Evolutionary conservation across 2,329 filamentous ascomycete genomes (phyloP).

Genomic region (Hymenotorrendiella dingleyae): DNA sequence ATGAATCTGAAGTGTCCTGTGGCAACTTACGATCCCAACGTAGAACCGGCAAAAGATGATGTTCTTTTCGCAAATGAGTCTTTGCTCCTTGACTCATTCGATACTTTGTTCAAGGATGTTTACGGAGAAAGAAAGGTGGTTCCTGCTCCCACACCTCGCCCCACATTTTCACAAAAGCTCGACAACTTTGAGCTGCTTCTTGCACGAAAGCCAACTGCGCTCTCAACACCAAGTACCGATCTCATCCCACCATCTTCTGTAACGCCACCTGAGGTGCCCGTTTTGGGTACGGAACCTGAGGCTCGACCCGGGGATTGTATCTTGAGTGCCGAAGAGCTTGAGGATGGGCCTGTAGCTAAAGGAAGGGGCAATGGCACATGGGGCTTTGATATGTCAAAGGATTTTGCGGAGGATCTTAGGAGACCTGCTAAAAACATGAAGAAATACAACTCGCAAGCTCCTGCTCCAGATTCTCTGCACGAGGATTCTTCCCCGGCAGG

Average conservation of each 20-base stretch:
- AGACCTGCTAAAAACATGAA: neutral
- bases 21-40: slow-evolving; percentile 63
- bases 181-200: slow-evolving; percentile 24
- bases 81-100: slow-evolving; percentile 33
- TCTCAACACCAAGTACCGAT: neutral
- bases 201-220: slow-evolving; percentile 13
- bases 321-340: neutral
- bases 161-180: neutral
- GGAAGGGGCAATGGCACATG: slow-evolving; percentile 8
- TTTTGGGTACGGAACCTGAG: neutral
- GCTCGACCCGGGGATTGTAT: neutral
- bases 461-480: slow-evolving; percentile 1
- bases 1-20: slow-evolving; percentile 57
- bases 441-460: neutral
- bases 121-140: slow-evolving; percentile 20
- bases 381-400: slow-evolving; percentile 42
- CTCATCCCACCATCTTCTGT: neutral
- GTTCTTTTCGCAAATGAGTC: slow-evolving; percentile 58
- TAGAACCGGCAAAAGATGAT: slow-evolving; percentile 67
- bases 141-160: neutral
- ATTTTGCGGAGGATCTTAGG: slow-evolving; percentile 36
- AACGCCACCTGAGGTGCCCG: neutral
- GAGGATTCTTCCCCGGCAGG: neutral
- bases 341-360: neutral
- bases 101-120: slow-evolving; percentile 23